Evolutionary conservation across 169 alveolate species (phyloP).

Genomic region (Perkinsus marinus): DNA sequence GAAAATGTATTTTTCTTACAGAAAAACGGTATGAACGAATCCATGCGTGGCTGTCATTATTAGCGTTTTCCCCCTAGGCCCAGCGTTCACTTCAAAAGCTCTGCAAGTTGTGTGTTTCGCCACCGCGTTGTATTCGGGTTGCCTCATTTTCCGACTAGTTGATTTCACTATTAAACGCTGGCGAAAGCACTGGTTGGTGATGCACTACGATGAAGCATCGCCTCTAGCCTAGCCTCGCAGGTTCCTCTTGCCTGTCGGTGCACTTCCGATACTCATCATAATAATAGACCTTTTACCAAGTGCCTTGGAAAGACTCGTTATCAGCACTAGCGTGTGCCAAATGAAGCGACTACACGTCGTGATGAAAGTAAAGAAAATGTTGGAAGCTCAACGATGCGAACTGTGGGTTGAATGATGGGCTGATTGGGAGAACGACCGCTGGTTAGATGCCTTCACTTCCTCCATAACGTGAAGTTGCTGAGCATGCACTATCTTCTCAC

Average conservation of each 20-base stretch:
- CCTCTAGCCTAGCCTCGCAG: neutral
- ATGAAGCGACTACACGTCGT: neutral
- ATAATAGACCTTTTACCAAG: neutral
- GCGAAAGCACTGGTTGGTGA: neutral
- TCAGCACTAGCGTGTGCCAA: neutral
- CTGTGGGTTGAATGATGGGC: neutral
- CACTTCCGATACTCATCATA: neutral
- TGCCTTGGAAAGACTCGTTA: neutral
- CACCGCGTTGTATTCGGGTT: neutral
- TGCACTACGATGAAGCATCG: neutral
- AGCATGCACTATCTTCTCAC: neutral
- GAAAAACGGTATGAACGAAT: neutral
- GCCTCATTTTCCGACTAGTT: neutral
- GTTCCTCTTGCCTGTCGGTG: neutral
- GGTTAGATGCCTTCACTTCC: neutral
- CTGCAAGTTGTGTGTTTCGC: neutral
- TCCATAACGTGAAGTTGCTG: neutral
- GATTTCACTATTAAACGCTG: neutral
- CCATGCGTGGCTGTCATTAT: too few species aligned
- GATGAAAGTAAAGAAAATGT: neutral
- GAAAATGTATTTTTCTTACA: neutral
- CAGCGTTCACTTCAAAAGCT: neutral
- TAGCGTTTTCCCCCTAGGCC: neutral
- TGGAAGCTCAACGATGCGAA: neutral
- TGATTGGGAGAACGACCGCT: neutral